Evolutionary conservation across 2,329 filamentous ascomycete genomes (phyloP), one percentile per base, ranked within the genome.

Genomic region (Pseudovirgaria hyperparasitica): DNA sequence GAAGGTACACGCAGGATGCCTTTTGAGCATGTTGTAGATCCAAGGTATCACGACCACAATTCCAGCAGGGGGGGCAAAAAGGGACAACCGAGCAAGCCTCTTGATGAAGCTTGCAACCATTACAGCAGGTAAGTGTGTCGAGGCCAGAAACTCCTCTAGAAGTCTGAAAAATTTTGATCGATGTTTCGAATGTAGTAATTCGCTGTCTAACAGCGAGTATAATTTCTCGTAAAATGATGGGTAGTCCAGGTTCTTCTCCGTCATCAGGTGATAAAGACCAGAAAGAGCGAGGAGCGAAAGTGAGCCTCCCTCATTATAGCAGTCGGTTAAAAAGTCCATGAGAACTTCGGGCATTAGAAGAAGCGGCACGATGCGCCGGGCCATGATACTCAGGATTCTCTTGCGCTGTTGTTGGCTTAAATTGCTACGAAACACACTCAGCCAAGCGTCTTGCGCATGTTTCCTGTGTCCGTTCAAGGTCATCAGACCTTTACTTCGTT

Each of bases 61-160:
- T 16, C 84, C 86, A 18, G 82, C 75, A 2, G 92, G 90, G 3
- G 92, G 87, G 0, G 84, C 86, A 45, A 82, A 76, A n/a, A 98
- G 67, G 10, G 82, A 72, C 19, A 96, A 65, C 27, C 87, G 70
- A 4, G 85, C 73, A 6, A 98, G 67, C n/a, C 82, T 72, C 58
- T 98, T 98, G 60, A 98, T 76, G 56, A 98, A 98, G 54, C 85
- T 93, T 9, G 90, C 87, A 2, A 98, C 82, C 20, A 98, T 65
- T 4, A 77, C 74, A 4, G 84, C 85, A 4, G 92, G 90, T 43
- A 98, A 67, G 70, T 98, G 92, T 3, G 84, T 86, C 1, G 87
- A 96, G 4, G 68, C 70, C 40, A 98, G 68, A 56, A 96, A 98
- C 4, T 78, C 85, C 43, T 94, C 84, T 31, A 98, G 62, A 10